phyloP scores from a whole-genome alignment of 306 rosid genomes.

The Vigna angularis region DNA sequence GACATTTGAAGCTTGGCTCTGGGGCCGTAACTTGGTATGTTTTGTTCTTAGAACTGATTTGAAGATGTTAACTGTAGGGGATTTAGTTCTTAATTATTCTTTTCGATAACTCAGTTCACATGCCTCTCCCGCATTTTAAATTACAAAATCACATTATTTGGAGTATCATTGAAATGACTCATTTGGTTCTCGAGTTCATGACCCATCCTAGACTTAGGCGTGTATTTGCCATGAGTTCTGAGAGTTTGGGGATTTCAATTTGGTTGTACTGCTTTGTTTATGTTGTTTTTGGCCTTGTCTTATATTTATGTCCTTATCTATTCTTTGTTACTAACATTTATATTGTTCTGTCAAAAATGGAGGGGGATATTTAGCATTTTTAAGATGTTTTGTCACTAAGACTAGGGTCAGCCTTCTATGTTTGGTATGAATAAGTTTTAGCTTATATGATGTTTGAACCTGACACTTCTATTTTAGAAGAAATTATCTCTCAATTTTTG shows the following conservation, averaged over 20 bases:
- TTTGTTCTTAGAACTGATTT: conserved; percentile 5
- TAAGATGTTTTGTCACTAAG: background rate
- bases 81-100: conserved; percentile 9
- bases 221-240: background rate
- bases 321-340: background rate
- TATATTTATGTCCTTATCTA: conserved; percentile 18
- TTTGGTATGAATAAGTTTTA: conserved; percentile 11
- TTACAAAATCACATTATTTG: background rate
- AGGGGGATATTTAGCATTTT: background rate
- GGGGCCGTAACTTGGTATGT: conserved; percentile 29
- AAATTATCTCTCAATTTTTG: conserved; percentile 9
- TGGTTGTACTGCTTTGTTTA: background rate
- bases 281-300: background rate
- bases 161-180: background rate
- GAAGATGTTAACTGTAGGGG: background rate
- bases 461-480: background rate
- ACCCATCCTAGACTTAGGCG: conserved; percentile 24
- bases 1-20: conserved; percentile 24
- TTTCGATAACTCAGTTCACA: conserved; percentile 8
- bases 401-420: background rate
- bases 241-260: background rate
- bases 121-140: background rate
- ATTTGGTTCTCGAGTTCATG: conserved; percentile 8
- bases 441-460: conserved; percentile 19
- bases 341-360: background rate